Percentiles rank a stretch among this genome's conserved stretches.
These are phyloP conservation scores for Sclerotinia spermophila DNA, from an alignment of 2,329 filamentous ascomycete genomes.

Conservation along the genomic window DNA sequence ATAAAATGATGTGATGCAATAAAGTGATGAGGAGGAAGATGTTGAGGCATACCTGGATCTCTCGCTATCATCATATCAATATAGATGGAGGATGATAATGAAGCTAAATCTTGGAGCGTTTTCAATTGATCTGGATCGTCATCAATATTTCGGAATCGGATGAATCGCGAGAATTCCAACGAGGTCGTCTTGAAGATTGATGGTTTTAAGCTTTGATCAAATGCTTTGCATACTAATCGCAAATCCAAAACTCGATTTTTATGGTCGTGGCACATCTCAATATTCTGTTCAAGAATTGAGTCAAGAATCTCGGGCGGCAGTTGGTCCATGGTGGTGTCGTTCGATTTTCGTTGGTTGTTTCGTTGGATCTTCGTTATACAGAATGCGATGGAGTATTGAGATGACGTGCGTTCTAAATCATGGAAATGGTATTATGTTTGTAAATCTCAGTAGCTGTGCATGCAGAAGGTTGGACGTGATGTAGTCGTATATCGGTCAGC, in stretches of 20 bases:
- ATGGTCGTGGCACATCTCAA: constrained; percentile 39
- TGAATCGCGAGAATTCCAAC: constrained; percentile 49
- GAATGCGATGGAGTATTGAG: background rate
- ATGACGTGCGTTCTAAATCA: too few species aligned
- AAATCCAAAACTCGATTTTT: constrained; percentile 47
- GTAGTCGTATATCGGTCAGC: background rate
- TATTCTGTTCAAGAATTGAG: constrained; percentile 44
- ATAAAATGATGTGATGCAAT: background rate
- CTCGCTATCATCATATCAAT: constrained; percentile 52
- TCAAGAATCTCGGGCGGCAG: constrained; percentile 49
- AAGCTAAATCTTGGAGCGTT: constrained; percentile 45
- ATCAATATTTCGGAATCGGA: background rate
- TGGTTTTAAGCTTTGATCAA: constrained; percentile 47
- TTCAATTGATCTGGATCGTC: constrained; percentile 32
- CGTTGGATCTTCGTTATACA: background rate
- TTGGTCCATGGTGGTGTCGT: constrained; percentile 40
- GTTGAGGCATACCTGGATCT: constrained; percentile 43
- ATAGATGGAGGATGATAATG: constrained; percentile 48
- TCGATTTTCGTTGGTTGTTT: background rate
- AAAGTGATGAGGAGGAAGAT: background rate
- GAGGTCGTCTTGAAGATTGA: constrained; percentile 47
- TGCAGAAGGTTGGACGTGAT: background rate
- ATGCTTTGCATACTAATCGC: constrained; percentile 49
- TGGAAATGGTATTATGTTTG: background rate
- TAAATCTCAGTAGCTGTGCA: background rate